Base-by-base conservation (phyloP, 2,329 filamentous ascomycete species). In the Microcera coccophila region DNA sequence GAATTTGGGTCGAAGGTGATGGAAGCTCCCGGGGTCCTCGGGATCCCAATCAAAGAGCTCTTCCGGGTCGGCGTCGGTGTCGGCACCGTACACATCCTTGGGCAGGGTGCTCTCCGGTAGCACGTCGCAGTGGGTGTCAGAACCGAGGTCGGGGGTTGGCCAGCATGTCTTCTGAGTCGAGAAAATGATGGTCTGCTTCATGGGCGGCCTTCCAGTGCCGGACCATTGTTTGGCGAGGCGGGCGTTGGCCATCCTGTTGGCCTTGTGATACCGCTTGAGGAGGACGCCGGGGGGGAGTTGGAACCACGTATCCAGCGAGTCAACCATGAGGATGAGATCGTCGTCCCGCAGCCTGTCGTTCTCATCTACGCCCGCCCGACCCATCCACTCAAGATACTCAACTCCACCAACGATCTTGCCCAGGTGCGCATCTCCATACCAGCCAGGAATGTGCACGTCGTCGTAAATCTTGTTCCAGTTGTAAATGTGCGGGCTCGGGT, bases 261-360 rank as follows among this genome's bases (percentile, higher is more conserved):
- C 26, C 14, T 54, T 45, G 20, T 57, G 50, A 3, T 58, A 62
- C 12, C 60, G 52, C 3, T 56, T 40, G 14, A 62, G 45, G 3
- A 62, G 47, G 0, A 62, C 35, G 0, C 54, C 50, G 2, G 59
- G 57, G 1, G 60, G 55, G 0, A 62, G 58, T 15, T 62, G 60
- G 12, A 60, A 62, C 59, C 60, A 62, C 5, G 54, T 40, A 5
- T 62, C 60, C 8, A 57, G 54, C 1, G 57, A 53, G 15, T 62
- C 60, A 3, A 52, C 48, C 4, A 62, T 28, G 0, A 61, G 39
- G 8, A 61, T 36, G 1, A 62, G 35, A 17, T 62, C 60, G 5
- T 60, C 24, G 1, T 59, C 58, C 1, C 39, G 31, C 0, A 58
- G 38, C 8, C 32, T 42, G 12, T 57, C 41, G 2, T 45, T 48